These are phyloP conservation scores for Vitis hybrid DNA, from an alignment of 177 flowering plant species.

Conservation along the genomic window DNA sequence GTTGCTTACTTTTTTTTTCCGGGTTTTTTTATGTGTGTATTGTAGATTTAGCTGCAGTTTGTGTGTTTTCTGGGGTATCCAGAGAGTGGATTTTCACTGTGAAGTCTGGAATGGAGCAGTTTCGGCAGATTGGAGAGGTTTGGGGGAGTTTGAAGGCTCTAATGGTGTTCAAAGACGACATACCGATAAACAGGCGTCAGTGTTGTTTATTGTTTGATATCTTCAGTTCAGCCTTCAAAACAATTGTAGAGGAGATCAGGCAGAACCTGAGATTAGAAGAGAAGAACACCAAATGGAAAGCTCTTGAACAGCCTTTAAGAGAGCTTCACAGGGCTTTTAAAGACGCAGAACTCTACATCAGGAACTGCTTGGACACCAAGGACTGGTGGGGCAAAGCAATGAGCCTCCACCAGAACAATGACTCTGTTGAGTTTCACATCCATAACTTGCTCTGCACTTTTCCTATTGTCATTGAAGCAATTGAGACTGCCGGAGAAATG, in stretches of 20 bases:
- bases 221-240: conserved; percentile 50
- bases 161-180: conserved; percentile 66
- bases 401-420: conserved; percentile 59
- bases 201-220: conserved; percentile 68
- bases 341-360: conserved; percentile 76
- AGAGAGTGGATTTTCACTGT: too few species aligned
- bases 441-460: conserved; percentile 67
- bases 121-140: conserved; percentile 81
- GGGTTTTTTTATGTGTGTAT: background rate
- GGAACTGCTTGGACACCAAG: conserved; percentile 60
- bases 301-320: conserved; percentile 70
- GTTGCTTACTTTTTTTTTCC: background rate
- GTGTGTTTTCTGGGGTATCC: background rate
- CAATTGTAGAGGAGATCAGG: conserved; percentile 60
- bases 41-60: background rate
- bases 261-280: conserved; percentile 65
- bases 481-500: conserved; percentile 71
- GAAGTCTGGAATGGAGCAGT: conserved; percentile 67
- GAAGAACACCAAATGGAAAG: conserved; percentile 78
- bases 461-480: conserved; percentile 67
- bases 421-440: conserved; percentile 71
- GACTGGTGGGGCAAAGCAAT: conserved; percentile 76
- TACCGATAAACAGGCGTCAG: conserved; percentile 62
- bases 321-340: conserved; percentile 66
- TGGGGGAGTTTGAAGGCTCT: conserved; percentile 79